Conservation (phyloP, 75 land plant species). For the Picea glauca region DNA sequence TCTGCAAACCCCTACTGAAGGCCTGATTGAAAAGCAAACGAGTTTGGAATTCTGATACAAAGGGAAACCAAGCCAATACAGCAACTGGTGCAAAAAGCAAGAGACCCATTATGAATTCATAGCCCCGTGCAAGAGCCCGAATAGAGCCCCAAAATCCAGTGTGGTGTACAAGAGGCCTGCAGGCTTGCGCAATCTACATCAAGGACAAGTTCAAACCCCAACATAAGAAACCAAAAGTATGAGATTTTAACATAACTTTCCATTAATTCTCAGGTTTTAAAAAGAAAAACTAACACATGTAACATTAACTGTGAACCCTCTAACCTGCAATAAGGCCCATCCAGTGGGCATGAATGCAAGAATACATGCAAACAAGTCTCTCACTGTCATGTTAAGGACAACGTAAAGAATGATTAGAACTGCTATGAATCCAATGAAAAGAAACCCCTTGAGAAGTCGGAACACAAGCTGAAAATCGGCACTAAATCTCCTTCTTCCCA, state of each 20-base stretch:
- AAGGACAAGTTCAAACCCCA: neutral
- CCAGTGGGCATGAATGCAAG: slow-evolving; percentile 87
- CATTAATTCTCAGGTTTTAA: neutral
- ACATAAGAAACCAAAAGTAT: neutral
- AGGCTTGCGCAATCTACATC: slow-evolving; percentile 74
- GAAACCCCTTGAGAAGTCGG: slow-evolving; percentile 64
- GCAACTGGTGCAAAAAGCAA: slow-evolving; percentile 58
- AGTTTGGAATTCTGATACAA: slow-evolving; percentile 74
- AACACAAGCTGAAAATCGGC: slow-evolving; percentile 85
- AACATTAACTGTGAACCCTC: slow-evolving; percentile 11
- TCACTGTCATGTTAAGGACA: slow-evolving; percentile 50
- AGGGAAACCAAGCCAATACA: slow-evolving; percentile 71
- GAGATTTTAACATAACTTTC: neutral
- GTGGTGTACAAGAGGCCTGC: slow-evolving; percentile 40
- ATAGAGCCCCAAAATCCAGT: slow-evolving; percentile 73
- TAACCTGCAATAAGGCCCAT: slow-evolving; percentile 74
- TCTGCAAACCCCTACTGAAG: slow-evolving; percentile 77
- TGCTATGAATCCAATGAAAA: slow-evolving; percentile 70
- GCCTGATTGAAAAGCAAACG: slow-evolving; percentile 76
- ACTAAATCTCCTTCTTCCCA: slow-evolving; percentile 78
- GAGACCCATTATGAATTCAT: slow-evolving; percentile 68
- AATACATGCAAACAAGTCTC: slow-evolving; percentile 72
- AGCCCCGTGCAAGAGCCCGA: slow-evolving; percentile 55
- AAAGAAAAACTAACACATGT: slow-evolving; percentile 12
- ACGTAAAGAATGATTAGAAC: slow-evolving; percentile 52